phyloP scores from a whole-genome alignment of 148 eudicot genomes.

The Rhododendron henanense region DNA sequence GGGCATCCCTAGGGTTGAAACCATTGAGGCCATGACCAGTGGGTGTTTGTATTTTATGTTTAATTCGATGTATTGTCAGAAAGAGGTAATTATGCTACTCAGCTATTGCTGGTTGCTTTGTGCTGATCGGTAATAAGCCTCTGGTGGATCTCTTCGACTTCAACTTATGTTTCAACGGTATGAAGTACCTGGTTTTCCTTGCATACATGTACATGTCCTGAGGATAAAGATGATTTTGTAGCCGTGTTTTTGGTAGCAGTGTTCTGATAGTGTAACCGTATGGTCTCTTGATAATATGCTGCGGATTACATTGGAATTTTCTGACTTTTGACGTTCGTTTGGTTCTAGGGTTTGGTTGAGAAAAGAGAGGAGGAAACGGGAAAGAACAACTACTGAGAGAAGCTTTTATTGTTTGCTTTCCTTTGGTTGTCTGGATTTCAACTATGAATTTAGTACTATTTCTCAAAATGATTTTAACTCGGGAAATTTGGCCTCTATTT shows the following conservation, averaged over 20 bases:
- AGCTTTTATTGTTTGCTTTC: too few relatives aligned
- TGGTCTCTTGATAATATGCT: background rate
- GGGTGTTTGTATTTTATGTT: background rate
- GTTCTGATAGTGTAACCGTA: background rate
- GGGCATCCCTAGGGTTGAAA: constrained; percentile 69
- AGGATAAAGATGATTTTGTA: background rate
- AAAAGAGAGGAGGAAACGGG: background rate
- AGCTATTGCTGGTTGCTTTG: background rate
- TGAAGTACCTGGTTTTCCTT: background rate
- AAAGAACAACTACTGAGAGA: background rate
- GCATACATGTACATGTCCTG: background rate
- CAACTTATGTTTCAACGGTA: background rate
- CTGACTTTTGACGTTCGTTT: background rate
- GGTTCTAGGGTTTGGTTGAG: background rate
- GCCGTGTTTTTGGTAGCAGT: background rate
- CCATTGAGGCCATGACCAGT: constrained; percentile 46
- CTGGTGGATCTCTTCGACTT: background rate
- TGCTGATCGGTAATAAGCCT: background rate
- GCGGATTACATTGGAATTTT: background rate
- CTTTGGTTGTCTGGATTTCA: too few relatives aligned
- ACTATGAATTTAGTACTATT: background rate
- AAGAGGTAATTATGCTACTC: background rate
- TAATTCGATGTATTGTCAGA: background rate
- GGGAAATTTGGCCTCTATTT: background rate
- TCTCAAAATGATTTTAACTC: background rate